Conservation (phyloP, 352 stramenopile species). For the Globisporangium orthogonon region DNA sequence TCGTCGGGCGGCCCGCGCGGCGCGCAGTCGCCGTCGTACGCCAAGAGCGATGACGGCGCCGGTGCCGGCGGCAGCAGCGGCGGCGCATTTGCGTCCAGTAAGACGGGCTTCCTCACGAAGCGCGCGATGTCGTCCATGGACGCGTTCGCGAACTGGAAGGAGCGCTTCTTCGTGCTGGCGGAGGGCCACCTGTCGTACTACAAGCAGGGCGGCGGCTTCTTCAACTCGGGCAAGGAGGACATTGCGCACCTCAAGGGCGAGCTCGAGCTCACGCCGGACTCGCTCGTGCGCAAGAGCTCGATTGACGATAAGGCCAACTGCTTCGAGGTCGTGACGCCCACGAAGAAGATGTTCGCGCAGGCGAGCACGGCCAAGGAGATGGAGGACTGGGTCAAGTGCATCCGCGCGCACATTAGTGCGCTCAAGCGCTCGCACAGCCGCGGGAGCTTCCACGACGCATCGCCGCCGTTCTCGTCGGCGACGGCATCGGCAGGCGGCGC, state of each 20-base stretch:
- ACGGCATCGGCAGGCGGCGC: background rate
- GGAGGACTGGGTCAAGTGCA: conserved; percentile 86
- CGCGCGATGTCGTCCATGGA: conserved; percentile 85
- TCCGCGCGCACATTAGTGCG: conserved; percentile 69
- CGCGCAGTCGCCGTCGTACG: conserved; percentile 11
- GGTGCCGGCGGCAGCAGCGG: conserved; percentile 8
- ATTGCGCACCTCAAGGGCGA: conserved; percentile 84
- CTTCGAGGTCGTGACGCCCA: conserved; percentile 76
- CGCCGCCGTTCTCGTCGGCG: conserved; percentile 21
- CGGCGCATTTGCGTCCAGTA: conserved; percentile 64
- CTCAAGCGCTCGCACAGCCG: conserved; percentile 43
- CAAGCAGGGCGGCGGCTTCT: conserved; percentile 81
- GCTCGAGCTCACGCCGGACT: conserved; percentile 71
- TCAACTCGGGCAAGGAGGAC: conserved; percentile 82
- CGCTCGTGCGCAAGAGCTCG: conserved; percentile 74
- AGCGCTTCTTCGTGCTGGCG: conserved; percentile 83
- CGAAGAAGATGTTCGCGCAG: conserved; percentile 86
- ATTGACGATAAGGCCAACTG: conserved; percentile 87
- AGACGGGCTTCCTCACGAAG: conserved; percentile 84
- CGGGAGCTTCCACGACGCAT: conserved; percentile 60
- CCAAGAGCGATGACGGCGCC: conserved; percentile 22
- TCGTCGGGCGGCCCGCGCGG: conserved; percentile 6
- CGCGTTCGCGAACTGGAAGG: conserved; percentile 85
- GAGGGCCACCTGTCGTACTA: conserved; percentile 85
- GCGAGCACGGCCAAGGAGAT: conserved; percentile 73